Base-by-base conservation (phyloP, 257 asterid species). In the Solanum tarapatanum region DNA sequence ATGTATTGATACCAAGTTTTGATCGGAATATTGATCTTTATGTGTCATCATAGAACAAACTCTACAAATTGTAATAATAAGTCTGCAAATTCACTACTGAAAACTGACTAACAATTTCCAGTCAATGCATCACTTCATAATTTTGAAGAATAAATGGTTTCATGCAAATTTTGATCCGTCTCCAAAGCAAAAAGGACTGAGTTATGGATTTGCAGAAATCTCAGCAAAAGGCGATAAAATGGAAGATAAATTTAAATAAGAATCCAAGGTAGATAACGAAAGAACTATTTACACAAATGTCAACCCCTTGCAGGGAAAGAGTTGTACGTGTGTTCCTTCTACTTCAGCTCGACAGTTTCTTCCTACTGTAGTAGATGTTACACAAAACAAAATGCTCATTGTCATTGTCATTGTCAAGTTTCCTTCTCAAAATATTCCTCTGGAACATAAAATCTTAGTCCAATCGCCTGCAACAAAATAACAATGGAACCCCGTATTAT, bases 371-470 rank as follows among this genome's bases (percentile, higher is more conserved):
- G 69, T 80, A 10, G 85, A 80, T 28, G 85, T 80, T 48, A 48
- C 41, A 45, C 84, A 10, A 41, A n/a, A 45, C 82, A 74, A 17
- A 80, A 30, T 10, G 68, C 69, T 0, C 85, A 17, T 28, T 88
- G 19, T 16, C 85, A 17, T 28, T 88, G 88, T 24, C 84, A 43
- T 79, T 89, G 89, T 72, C 88, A 87, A 86, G 60, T 88, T 30
- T 82, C 64, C 69, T 45, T 82, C 39, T n/a, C 85, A 90, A 95
- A 94, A 93, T 74, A 93, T 8, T 92, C 93, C 92, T 96, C 99
- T 0, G 99, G 98, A 60, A 93, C 92, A 55, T 93, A 91, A 90
- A 96, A 96, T 87, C 88, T 94, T 82, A 96, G 88, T 60, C 98
- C 98, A 84, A 95, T 87, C 35, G 96, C 94, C 98, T 95, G 98